These are phyloP conservation scores for Ascochyta rabiei DNA, from an alignment of 2,329 filamentous ascomycete genomes.

Conservation along the genomic window DNA sequence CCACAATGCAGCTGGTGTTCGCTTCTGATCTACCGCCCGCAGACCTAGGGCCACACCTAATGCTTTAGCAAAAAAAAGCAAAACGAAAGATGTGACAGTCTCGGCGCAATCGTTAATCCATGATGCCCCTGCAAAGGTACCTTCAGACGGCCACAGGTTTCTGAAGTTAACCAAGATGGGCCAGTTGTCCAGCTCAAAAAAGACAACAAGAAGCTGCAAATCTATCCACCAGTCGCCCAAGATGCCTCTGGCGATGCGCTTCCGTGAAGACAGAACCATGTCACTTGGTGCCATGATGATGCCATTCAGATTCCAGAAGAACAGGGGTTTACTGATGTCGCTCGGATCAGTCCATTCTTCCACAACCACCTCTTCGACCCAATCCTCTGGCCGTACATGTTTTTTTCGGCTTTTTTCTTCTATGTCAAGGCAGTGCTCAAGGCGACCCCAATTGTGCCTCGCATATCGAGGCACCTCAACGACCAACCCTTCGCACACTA, in stretches of 20 bases:
- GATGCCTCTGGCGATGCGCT: conserved; percentile 1
- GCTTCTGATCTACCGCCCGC: conserved; percentile 8
- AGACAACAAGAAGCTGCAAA: conserved; percentile 35
- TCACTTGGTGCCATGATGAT: conserved; percentile 23
- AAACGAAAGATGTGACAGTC: conserved; percentile 3
- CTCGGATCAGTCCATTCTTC: conserved; percentile 56
- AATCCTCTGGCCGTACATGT: conserved; percentile 13
- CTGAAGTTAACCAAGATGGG: conserved; percentile 29
- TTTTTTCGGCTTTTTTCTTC: background rate
- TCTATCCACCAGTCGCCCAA: conserved; percentile 24
- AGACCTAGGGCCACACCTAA: conserved; percentile 2
- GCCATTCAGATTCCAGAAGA: conserved; percentile 59
- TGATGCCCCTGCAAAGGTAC: background rate
- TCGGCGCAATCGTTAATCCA: background rate
- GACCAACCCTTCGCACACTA: conserved; percentile 22
- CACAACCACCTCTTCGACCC: conserved; percentile 48
- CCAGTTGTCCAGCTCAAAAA: conserved; percentile 42
- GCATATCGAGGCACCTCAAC: conserved; percentile 46
- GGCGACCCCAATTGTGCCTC: conserved; percentile 58
- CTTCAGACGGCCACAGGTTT: background rate
- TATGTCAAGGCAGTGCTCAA: conserved; percentile 20
- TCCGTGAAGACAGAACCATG: background rate
- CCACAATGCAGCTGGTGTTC: conserved; percentile 20
- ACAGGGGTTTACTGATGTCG: conserved; percentile 55
- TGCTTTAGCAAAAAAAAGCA: conserved; percentile 3